Evolutionary conservation across 306 rosid genomes (phyloP).

Genomic region (Macrotyloma uniflorum): DNA sequence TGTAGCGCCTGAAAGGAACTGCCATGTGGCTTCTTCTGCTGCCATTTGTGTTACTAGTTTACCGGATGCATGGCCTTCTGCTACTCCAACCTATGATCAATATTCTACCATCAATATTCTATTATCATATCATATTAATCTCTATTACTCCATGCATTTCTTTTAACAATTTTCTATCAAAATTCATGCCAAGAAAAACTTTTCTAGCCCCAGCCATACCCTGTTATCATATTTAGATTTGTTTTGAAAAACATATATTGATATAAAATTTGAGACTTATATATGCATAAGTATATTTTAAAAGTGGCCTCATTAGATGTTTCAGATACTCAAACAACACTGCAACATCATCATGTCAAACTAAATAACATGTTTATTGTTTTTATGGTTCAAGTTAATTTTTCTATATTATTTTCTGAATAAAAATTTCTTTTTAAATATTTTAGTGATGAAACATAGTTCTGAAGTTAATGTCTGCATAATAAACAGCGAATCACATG

Average conservation of each 20-base stretch:
- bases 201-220: too few relatives aligned
- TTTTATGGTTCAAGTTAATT: too few relatives aligned
- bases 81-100: neutral
- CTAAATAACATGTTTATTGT: too few relatives aligned
- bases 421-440: neutral
- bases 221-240: too few relatives aligned
- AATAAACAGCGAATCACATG: neutral
- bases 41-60: conserved; percentile 35
- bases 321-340: too few relatives aligned
- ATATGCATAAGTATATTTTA: too few relatives aligned
- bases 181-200: too few relatives aligned
- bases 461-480: neutral
- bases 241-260: too few relatives aligned
- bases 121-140: neutral
- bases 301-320: too few relatives aligned
- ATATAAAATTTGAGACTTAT: too few relatives aligned
- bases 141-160: neutral
- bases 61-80: conserved; percentile 12
- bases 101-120: neutral
- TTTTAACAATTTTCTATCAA: neutral
- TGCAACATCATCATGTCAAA: too few relatives aligned
- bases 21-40: conserved; percentile 50
- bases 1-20: conserved; percentile 42
- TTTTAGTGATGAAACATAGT: neutral
- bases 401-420: neutral